Evolutionary conservation across 805 yeast species (phyloP), one percentile per base, ranked within the genome.

Genomic region (Helenozyma rhizophorensis): DNA sequence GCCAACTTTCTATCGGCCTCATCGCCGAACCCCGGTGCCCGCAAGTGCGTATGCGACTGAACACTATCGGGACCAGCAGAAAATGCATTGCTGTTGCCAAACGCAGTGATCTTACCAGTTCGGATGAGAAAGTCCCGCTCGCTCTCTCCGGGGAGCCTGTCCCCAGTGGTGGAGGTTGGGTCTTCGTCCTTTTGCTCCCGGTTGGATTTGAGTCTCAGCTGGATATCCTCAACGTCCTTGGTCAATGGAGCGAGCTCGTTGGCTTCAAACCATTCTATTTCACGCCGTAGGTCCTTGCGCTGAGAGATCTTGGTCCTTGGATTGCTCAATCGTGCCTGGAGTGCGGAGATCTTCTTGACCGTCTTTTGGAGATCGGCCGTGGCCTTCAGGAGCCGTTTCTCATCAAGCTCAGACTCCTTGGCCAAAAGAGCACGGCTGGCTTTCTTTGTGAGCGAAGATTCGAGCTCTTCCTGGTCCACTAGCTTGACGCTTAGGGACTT

Each of bases 61-160:
- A 26, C 34, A 13, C 12, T 27, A 9, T 19, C 28, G 6, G 27
- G 49, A 34, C 37, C 47, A 1, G 48, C 58, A 12, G 63, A 68
- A 45, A 86, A 83, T 2, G 76, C 80, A 25, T 70, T 67, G 14
- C 75, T 60, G 19, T 76, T 74, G 9, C 96, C 95, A 65, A 93
- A 93, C 1, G 97, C 97, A 0, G 98, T 93, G 35, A 88, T 76
- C 54, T 87, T 80, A 18, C 98, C 98, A 0, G 90, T 89, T 43
- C 98, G 70, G 0, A 93, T 75, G 39, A 93, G 65, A 50, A 59
- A 89, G 31, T 89, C 97, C 36, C 76, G 76, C 50, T 83, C 83
- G 0, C 87, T 60, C 50, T 93, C 97, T n/a, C 74, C 83, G 0
- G 83, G 77, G 6, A 73, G 64, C 42, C 69, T 65, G 3, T 61